Conservation (phyloP, 2,329 filamentous ascomycete species). For the Alternaria gansuensis region DNA sequence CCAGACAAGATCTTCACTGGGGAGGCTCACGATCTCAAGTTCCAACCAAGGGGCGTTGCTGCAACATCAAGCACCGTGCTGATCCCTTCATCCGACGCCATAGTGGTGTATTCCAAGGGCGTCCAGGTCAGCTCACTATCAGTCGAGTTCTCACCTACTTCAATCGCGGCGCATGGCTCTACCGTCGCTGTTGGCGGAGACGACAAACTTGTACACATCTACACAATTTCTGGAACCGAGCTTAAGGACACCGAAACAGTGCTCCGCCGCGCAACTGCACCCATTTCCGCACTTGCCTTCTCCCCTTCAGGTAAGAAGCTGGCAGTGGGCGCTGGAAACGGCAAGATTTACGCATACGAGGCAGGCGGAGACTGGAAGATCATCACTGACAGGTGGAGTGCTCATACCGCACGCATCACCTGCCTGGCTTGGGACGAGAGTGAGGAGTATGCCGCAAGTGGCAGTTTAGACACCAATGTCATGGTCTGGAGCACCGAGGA, state of each 20-base stretch:
- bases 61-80: constrained; percentile 63
- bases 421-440: constrained; percentile 78
- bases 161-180: constrained; percentile 73
- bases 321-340: constrained; percentile 81
- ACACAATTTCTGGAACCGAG: constrained; percentile 67
- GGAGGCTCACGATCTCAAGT: constrained; percentile 70
- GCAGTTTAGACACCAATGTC: constrained; percentile 88
- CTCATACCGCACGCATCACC: constrained; percentile 73
- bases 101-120: constrained; percentile 68
- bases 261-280: constrained; percentile 73
- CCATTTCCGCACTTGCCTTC: constrained; percentile 83
- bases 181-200: constrained; percentile 80
- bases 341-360: constrained; percentile 85
- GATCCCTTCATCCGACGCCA: constrained; percentile 63
- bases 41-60: constrained; percentile 80
- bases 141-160: constrained; percentile 71
- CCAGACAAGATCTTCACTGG: constrained; percentile 79
- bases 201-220: constrained; percentile 78
- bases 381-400: constrained; percentile 80
- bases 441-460: constrained; percentile 81
- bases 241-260: constrained; percentile 63
- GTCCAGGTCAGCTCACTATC: constrained; percentile 67
- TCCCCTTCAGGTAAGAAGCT: constrained; percentile 78
- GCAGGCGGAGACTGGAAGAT: constrained; percentile 71
- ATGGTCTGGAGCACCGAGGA: constrained; percentile 88